These are phyloP conservation scores for Cyclocybe aegerita DNA, from an alignment of 768 basidiomycete genomes.

Conservation along the genomic window DNA sequence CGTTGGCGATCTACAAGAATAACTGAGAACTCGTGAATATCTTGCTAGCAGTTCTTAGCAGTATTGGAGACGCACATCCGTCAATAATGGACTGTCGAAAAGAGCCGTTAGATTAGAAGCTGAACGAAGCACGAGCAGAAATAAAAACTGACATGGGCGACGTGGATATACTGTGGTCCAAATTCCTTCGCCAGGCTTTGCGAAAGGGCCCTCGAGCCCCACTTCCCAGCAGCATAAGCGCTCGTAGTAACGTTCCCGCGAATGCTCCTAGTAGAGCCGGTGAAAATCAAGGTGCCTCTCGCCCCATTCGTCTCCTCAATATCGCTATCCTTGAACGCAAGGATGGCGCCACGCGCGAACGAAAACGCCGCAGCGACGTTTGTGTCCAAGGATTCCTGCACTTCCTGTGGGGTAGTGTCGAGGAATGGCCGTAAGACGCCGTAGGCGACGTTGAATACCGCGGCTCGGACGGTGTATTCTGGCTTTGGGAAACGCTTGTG, in stretches of 20 bases:
- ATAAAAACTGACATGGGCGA: slow-evolving; percentile 58
- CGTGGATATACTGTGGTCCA: slow-evolving; percentile 73
- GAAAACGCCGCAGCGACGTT: slow-evolving; percentile 61
- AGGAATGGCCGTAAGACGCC: slow-evolving; percentile 69
- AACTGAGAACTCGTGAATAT: slow-evolving; percentile 15
- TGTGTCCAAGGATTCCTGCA: slow-evolving; percentile 47
- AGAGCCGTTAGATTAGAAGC: not conserved
- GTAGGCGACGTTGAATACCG: slow-evolving; percentile 62
- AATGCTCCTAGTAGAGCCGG: slow-evolving; percentile 67
- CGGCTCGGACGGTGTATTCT: slow-evolving; percentile 52
- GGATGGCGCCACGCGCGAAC: slow-evolving; percentile 60
- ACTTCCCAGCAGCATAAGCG: slow-evolving; percentile 64
- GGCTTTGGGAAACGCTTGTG: slow-evolving; percentile 46
- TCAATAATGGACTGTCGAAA: slow-evolving; percentile 64
- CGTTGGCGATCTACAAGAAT: slow-evolving; percentile 34
- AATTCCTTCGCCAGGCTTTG: slow-evolving; percentile 79
- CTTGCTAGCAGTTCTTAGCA: too few species aligned
- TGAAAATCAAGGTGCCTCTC: slow-evolving; percentile 67
- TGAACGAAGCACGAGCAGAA: slow-evolving; percentile 23
- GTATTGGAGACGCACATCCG: slow-evolving; percentile 40
- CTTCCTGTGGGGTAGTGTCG: slow-evolving; percentile 56
- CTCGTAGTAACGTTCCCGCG: slow-evolving; percentile 64
- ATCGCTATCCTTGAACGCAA: slow-evolving; percentile 58
- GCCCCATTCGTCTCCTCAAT: slow-evolving; percentile 48
- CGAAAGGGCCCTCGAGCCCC: slow-evolving; percentile 58